Base-by-base conservation (phyloP, 495 filamentous ascomycete genomes). In the Cladorrhinum samala region DNA sequence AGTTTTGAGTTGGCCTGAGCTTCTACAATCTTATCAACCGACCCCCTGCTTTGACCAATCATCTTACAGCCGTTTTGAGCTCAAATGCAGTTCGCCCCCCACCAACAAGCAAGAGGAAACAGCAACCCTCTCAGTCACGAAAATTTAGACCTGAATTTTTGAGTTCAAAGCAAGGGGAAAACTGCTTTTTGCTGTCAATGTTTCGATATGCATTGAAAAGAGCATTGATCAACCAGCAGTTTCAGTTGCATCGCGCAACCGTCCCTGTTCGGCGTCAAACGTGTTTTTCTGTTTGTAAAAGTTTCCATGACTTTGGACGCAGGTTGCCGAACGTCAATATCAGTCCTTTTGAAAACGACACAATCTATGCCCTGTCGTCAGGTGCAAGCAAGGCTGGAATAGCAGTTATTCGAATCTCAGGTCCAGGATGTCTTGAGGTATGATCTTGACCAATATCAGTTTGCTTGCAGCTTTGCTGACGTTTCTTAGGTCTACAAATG, bases 351-450 rank as follows among this genome's bases (percentile, higher is more conserved):
- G 9, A n/a, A 37, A 59, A 75, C 59, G 76, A 77, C 38, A 97
- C 93, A 2, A 95, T 99, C 14, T 97, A 92, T 63, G 93, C 94
- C 0, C 74, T 97, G 2, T 96, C 93, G 0, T 95, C 93, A 9
- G 88, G 88, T 2, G 71, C 87, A 13, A 92, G 94, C 6, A 83
- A 79, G 68, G 89, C 90, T 25, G 93, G 90, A 24, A 96, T 98
- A 65, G 94, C 94, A 2, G 83, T 97, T 8, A 84, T 98, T 38
- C 81, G 93, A 27, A 76, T 95, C 19, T 96, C 93, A 16, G 93
- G 93, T 0, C 82, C 87, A 21, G 83, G 81, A 19, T 90, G 86
- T 70, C 67, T 79, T 46, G 73, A 80, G 58, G 86, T 90, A 78
- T 65, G 79, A 36, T 19, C 16, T 41, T 9, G 41, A 19, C 20